These are phyloP conservation scores for Tricholomella constricta DNA, from an alignment of 768 basidiomycete species.

Conservation along the genomic window DNA sequence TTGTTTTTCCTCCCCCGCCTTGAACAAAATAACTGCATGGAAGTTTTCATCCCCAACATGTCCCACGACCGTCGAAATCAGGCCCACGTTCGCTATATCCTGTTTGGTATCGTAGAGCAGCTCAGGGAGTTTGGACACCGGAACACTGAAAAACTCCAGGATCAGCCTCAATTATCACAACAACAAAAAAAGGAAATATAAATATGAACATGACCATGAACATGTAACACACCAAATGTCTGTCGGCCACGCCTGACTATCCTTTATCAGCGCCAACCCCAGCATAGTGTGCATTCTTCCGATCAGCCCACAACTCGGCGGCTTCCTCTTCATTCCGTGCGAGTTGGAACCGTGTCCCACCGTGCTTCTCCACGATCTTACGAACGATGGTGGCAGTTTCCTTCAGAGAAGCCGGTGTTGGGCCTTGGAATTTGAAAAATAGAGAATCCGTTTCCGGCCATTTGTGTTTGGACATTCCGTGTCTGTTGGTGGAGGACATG, in stretches of 20 bases:
- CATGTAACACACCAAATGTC: slow-evolving; percentile 71
- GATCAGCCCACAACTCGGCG: slow-evolving; percentile 66
- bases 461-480: slow-evolving; percentile 51
- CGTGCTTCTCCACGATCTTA: slow-evolving; percentile 60
- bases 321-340: slow-evolving; percentile 69
- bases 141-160: slow-evolving; percentile 37
- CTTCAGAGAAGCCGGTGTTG: slow-evolving; percentile 54
- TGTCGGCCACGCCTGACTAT: slow-evolving; percentile 64
- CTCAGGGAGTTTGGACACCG: slow-evolving; percentile 64
- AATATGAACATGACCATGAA: no score
- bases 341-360: slow-evolving; percentile 66
- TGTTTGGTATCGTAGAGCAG: slow-evolving; percentile 70
- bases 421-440: slow-evolving; percentile 88
- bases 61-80: slow-evolving; percentile 69
- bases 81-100: slow-evolving; percentile 57
- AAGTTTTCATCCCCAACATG: slow-evolving; percentile 74
- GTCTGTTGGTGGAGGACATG: slow-evolving; percentile 63
- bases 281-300: slow-evolving; percentile 68
- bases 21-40: slow-evolving; percentile 56
- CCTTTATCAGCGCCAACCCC: slow-evolving; percentile 57
- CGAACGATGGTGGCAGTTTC: slow-evolving; percentile 64
- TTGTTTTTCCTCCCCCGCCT: slow-evolving; percentile 52
- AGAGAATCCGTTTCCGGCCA: slow-evolving; percentile 70
- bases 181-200: no score
- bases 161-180: no score